Percentiles rank a stretch among this genome's conserved stretches.
Evolutionary conservation across 768 basidiomycete genomes (phyloP).

Genomic region (Neoboletus subvelutipes): DNA sequence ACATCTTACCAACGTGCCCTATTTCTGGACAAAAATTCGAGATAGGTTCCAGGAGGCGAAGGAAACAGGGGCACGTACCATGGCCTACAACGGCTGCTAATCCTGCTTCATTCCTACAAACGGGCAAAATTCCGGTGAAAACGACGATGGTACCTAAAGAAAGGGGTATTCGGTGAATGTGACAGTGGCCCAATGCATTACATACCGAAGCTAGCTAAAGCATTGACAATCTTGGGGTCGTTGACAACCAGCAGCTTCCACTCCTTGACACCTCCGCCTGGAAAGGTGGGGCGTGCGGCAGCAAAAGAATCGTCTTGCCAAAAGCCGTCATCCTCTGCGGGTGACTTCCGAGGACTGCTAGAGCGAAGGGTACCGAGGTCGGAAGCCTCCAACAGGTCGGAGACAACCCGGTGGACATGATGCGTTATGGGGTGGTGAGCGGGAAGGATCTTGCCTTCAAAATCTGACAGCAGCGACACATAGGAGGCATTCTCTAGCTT

Average conservation of each 20-base stretch:
- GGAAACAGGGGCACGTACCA: conserved; percentile 41
- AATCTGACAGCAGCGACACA: conserved; percentile 50
- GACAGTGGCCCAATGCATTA: not conserved
- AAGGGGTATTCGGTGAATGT: not conserved
- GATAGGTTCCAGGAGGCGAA: not conserved
- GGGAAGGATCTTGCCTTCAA: conserved; percentile 57
- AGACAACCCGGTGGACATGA: conserved; percentile 69
- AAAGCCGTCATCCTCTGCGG: conserved; percentile 14
- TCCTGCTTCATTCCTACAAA: conserved; percentile 75
- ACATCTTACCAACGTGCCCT: conserved; percentile 62
- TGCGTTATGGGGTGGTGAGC: conserved; percentile 60
- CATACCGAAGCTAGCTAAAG: conserved; percentile 70
- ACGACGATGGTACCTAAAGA: conserved; percentile 71
- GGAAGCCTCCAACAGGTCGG: conserved; percentile 65
- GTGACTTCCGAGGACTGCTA: conserved; percentile 3
- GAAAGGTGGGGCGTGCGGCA: conserved; percentile 6
- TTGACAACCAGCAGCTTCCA: conserved; percentile 82
- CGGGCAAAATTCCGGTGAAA: conserved; percentile 84
- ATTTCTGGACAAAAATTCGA: conserved; percentile 52
- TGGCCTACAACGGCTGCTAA: conserved; percentile 84
- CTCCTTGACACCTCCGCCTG: conserved; percentile 31
- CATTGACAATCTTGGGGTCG: conserved; percentile 69
- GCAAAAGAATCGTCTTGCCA: conserved; percentile 25
- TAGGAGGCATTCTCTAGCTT: conserved; percentile 45
- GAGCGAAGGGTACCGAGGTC: conserved; percentile 61